A percentile compares a stretch with the other conserved stretches of the same genome.
Evolutionary conservation across 441 rosid species (phyloP).

Genomic region (Populus trichocarpa): DNA sequence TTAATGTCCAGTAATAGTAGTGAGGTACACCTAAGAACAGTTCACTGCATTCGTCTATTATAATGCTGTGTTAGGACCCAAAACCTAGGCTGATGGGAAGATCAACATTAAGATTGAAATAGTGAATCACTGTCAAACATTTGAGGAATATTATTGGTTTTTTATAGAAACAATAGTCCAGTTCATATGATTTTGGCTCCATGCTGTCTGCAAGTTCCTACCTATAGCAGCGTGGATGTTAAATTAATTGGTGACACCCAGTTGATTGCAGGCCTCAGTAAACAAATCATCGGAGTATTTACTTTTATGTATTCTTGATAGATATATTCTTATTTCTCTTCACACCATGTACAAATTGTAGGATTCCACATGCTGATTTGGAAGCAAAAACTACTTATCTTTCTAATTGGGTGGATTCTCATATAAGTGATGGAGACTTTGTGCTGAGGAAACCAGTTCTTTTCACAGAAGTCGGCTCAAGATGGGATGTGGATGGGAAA

Average conservation of each 20-base stretch:
- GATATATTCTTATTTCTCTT: neutral
- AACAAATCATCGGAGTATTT: neutral
- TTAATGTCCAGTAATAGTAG: neutral
- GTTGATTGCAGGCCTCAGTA: neutral
- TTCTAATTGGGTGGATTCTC: slow-evolving; percentile 37
- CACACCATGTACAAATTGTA: slow-evolving; percentile 5
- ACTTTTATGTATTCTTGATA: neutral
- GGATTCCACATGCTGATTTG: slow-evolving; percentile 30
- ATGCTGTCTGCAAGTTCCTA: slow-evolving; percentile 1
- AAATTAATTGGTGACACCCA: neutral
- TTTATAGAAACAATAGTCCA: neutral
- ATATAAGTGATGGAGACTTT: slow-evolving; percentile 28
- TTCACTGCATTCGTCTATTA: neutral
- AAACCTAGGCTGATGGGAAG: neutral
- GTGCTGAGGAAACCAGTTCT: slow-evolving; percentile 36
- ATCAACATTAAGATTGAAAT: neutral
- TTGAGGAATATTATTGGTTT: neutral
- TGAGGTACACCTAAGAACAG: neutral
- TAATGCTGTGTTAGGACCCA: neutral
- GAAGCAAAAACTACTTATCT: slow-evolving; percentile 33
- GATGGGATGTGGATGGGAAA: slow-evolving; percentile 15
- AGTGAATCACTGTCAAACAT: neutral
- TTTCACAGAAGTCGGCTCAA: slow-evolving; percentile 40
- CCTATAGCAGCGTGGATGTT: neutral
- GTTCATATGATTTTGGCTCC: neutral